These are phyloP conservation scores for Rhizopus sp. DNA, from an alignment of 371 early-diverging fungal genomes.

Conservation along the genomic window DNA sequence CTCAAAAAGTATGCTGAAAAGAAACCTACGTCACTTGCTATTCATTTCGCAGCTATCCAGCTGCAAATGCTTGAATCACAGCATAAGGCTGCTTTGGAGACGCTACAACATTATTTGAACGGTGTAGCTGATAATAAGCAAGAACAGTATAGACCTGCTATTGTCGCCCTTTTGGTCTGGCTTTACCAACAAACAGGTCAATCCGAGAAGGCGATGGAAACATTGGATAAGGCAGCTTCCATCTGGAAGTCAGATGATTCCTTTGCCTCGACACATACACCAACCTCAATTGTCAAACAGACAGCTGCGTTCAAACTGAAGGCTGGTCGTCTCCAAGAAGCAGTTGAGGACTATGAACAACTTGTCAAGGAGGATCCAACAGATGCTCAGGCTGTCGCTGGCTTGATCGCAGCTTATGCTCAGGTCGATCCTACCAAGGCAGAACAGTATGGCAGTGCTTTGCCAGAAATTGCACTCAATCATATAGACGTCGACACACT, in stretches of 20 bases:
- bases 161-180: slow-evolving; percentile 71
- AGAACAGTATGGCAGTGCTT: slow-evolving; percentile 65
- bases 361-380: slow-evolving; percentile 70
- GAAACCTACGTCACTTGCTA: slow-evolving; percentile 54
- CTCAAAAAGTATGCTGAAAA: slow-evolving; percentile 47
- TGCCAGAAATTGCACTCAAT: slow-evolving; percentile 50
- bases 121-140: slow-evolving; percentile 27
- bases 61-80: slow-evolving; percentile 59
- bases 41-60: slow-evolving; percentile 70
- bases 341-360: slow-evolving; percentile 70
- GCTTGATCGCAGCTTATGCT: slow-evolving; percentile 68
- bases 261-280: slow-evolving; percentile 18
- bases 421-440: slow-evolving; percentile 69
- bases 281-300: slow-evolving; percentile 60
- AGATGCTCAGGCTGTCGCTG: slow-evolving; percentile 68
- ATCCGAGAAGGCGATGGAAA: slow-evolving; percentile 58
- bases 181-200: slow-evolving; percentile 69
- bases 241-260: slow-evolving; percentile 55
- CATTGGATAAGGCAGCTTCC: slow-evolving; percentile 57
- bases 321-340: slow-evolving; percentile 59
- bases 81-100: slow-evolving; percentile 51
- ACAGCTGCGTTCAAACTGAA: slow-evolving; percentile 73
- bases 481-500: slow-evolving; percentile 56
- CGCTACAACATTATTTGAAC: slow-evolving; percentile 51
- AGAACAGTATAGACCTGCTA: slow-evolving; percentile 56